These are phyloP conservation scores for Neurospora sp. DNA, from an alignment of 2,329 filamentous ascomycete species.

Conservation along the genomic window DNA sequence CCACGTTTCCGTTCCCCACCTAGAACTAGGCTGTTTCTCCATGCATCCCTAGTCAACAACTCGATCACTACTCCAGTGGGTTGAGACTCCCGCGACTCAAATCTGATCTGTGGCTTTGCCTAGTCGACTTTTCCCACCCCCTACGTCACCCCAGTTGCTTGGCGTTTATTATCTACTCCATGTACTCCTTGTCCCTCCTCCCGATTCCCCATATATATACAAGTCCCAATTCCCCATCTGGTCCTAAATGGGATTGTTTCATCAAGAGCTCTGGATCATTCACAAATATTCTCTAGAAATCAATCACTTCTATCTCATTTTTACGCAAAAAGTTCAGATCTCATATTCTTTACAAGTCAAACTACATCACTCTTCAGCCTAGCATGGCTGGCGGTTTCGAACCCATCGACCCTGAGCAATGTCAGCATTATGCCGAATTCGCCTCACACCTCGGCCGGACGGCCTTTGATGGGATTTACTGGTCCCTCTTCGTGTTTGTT, in stretches of 20 bases:
- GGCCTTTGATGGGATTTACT: slow-evolving; percentile 31
- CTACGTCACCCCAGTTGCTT: slow-evolving; percentile 6
- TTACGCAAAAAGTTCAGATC: background rate
- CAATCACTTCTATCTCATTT: background rate
- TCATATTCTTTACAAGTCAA: background rate
- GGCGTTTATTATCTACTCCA: background rate
- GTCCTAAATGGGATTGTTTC: background rate
- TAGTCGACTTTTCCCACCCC: background rate
- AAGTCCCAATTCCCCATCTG: background rate
- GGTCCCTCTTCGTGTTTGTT: slow-evolving; percentile 29
- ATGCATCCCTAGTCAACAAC: slow-evolving; percentile 5
- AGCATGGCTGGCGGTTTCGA: slow-evolving; percentile 27
- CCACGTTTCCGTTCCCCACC: slow-evolving; percentile 3
- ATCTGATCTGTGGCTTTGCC: slow-evolving; percentile 4
- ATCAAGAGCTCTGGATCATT: background rate
- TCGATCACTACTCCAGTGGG: slow-evolving; percentile 6
- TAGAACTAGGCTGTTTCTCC: background rate
- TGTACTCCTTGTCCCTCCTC: background rate
- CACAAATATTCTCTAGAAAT: background rate
- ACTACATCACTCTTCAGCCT: background rate
- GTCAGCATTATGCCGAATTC: slow-evolving; percentile 31
- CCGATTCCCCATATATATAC: background rate
- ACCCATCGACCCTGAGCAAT: slow-evolving; percentile 22
- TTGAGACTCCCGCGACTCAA: slow-evolving; percentile 6
- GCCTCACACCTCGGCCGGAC: slow-evolving; percentile 24